Base-by-base conservation (phyloP, 805 yeast species). In the Ogataea methanolica region DNA sequence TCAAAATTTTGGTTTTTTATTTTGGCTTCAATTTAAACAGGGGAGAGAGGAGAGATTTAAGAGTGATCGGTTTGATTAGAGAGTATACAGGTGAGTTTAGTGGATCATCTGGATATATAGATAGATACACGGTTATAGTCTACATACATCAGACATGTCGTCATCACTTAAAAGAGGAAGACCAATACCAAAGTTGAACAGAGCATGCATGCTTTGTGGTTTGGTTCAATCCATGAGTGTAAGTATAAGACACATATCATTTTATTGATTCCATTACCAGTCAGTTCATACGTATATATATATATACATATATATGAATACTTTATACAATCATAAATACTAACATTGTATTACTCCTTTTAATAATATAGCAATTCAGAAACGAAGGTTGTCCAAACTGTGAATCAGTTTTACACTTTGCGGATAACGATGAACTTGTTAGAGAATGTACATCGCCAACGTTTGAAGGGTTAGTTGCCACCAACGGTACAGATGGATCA, bases 191-290 rank as follows among this genome's bases (percentile, higher is more conserved):
- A 78, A 83, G 69, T 75, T 85, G 9, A 96, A 90, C 53, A 81
- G 99, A 74, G 98, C 98, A 7, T 92, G 99, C 62, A 88, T 92
- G 97, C 78, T 94, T 49, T 92, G 99, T 69, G 98, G 97, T 4
- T 77, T 92, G 46, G 88, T 92, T 46, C 96, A 88, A 61, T 81
- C 96, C 5, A 78, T 85, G 56, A 78, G 73, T 48, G 86, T 81
- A 57, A 41, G 81, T 67, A 31, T 51, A 19, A 19, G 21, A 19
- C 4, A 19, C 21, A 19, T 19, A 19, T 19, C 21, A 19, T 19
- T 19, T 3, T 19, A 19, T 11, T 8, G 21, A 21, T 11, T 15
- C 16, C 6, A 9, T 6, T 15, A 23, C 23, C 22, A 36, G 16
- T 33, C 36, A 23, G 7, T 7, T 33, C 15, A 15, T 33, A 33